Evolutionary conservation across 2,329 filamentous ascomycete genomes (phyloP).

Genomic region (Cordyceps javanica): DNA sequence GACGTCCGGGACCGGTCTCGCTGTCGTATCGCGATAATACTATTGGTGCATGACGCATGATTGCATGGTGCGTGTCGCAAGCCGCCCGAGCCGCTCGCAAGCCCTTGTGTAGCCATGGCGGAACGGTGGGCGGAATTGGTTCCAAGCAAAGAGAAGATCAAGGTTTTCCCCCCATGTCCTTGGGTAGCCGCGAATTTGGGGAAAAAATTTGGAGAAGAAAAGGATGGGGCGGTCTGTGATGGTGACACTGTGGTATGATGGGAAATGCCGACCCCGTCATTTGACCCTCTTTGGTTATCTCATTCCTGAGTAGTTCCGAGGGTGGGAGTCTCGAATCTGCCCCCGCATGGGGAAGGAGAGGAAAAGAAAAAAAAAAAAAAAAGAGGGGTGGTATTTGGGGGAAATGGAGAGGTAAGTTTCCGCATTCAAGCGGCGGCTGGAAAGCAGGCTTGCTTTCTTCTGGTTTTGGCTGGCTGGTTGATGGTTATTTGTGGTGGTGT

Average conservation of each 20-base stretch:
- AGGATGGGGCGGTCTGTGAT: not conserved
- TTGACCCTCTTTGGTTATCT: no score
- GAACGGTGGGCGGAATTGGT: conserved; percentile 4
- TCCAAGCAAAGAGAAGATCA: not conserved
- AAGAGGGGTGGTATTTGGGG: not conserved
- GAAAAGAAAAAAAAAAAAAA: not conserved
- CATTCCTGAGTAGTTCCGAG: no score
- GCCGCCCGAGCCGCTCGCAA: not conserved
- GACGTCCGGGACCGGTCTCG: not conserved
- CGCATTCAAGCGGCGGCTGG: not conserved
- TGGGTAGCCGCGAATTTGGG: conserved; percentile 6
- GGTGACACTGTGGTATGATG: not conserved
- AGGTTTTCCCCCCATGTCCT: not conserved
- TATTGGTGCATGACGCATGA: not conserved
- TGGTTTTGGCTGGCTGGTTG: not conserved
- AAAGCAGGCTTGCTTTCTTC: no score
- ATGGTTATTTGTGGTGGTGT: not conserved
- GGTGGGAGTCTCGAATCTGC: no score
- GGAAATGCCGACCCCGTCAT: not conserved
- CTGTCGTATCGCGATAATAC: not conserved
- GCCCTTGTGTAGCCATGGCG: conserved; percentile 5
- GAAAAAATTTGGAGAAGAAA: conserved; percentile 1
- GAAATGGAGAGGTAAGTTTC: no score
- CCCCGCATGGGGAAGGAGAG: not conserved
- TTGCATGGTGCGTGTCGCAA: not conserved